Evolutionary conservation across 768 basidiomycete species (phyloP).

Genomic region (Leccinum disarticulatum): DNA sequence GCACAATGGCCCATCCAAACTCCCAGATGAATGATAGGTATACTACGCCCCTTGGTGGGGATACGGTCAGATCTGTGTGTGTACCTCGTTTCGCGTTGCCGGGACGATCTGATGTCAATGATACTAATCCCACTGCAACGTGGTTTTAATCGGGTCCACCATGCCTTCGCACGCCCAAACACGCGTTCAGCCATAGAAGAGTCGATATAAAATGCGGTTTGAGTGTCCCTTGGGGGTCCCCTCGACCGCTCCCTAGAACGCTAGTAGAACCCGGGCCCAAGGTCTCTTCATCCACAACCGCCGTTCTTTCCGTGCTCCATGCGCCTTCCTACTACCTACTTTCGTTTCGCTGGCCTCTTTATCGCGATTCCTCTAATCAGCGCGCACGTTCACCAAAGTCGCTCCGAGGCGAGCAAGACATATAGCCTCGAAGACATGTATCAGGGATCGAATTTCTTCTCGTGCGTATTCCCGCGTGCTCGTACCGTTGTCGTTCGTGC

Average conservation of each 20-base stretch:
- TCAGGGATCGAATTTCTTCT: conserved; percentile 51
- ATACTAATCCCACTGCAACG: not conserved
- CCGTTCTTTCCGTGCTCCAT: not conserved
- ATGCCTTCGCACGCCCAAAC: not conserved
- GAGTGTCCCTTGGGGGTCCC: not conserved
- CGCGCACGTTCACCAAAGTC: conserved; percentile 10
- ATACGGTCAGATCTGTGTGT: not conserved
- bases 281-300: not conserved
- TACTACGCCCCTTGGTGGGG: not conserved
- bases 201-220: conserved; percentile 9
- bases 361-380: conserved; percentile 28
- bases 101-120: not conserved
- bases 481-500: not conserved
- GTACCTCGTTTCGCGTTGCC: not conserved
- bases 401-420: conserved; percentile 6
- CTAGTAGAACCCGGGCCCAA: not conserved
- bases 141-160: not conserved
- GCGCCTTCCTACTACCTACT: conserved; percentile 17
- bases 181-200: not conserved
- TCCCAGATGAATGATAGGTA: not conserved
- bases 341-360: conserved; percentile 26
- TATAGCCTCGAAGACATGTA: conserved; percentile 39
- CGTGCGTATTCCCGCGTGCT: conserved; percentile 37
- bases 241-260: not conserved
- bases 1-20: not conserved